Base-by-base conservation (phyloP, 768 basidiomycete species). In the Pleurotus citrinopileatus region DNA sequence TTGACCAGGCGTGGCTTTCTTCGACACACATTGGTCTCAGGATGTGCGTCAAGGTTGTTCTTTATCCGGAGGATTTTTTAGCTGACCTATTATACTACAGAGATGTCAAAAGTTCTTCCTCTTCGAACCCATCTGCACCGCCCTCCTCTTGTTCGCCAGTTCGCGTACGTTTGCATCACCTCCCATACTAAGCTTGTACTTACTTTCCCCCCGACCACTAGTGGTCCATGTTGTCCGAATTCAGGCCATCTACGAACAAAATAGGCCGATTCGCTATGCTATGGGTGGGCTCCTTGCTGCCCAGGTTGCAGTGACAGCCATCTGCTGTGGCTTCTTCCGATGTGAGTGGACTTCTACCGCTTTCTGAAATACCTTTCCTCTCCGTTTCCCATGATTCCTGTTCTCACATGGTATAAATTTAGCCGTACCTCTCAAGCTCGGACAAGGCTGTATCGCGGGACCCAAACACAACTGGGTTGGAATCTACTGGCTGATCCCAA, bases 371-470 rank as follows among this genome's bases (percentile, higher is more conserved):
- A n/a, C n/a, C n/a, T n/a, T n/a, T n/a, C n/a, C n/a, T n/a, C n/a
- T n/a, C n/a, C n/a, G 29, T 56, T 20, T 50, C 7, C 50, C 50
- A 20, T 7, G 25, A 23, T 34, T 55, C 22, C 58, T 50, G 27
- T 23, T 46, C 43, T 54, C 29, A 43, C 28, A 42, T 54, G 10
- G 52, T 43, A 32, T n/a, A n/a, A n/a, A 55, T 32, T 8, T 65
- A 86, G 87, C 80, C 48, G 87, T 91, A 2, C 87, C 88, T 23
- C 79, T 93, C 25, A 59, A 68, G n/a, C 74, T 67, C 3, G 87
- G 86, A 32, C 91, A 94, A 62, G 91, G 91, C 0, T 94, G 91
- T 70, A 92, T 94, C 56, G 89, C 91, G 3, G 91, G 89, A 26
- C 91, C 91, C 17, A 83, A 83, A 59, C 70, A 79, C 59, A 83